phyloP scores from a whole-genome alignment of 148 eudicot species.

The Polygonum aviculare region DNA sequence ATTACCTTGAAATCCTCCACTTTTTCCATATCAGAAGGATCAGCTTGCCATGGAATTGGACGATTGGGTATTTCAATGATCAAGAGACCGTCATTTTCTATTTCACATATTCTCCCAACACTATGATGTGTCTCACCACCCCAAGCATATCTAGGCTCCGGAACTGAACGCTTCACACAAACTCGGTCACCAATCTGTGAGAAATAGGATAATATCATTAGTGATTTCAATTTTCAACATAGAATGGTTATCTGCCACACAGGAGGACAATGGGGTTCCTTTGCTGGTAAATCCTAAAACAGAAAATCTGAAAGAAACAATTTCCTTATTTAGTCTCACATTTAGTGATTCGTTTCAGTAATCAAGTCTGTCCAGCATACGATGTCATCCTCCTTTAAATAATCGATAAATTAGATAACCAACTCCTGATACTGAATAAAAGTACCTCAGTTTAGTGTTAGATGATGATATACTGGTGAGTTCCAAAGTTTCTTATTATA shows the following conservation, averaged over 20 bases:
- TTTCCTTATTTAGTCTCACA: too few species aligned
- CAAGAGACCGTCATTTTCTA: constrained; percentile 88
- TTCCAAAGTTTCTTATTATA: too few species aligned
- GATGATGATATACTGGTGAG: too few species aligned
- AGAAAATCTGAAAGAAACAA: too few species aligned
- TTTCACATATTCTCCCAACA: constrained; percentile 88
- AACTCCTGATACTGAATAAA: constrained; percentile 1
- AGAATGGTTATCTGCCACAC: background rate
- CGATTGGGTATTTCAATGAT: constrained; percentile 92
- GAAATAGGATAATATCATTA: constrained; percentile 3
- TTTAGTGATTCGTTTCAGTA: too few species aligned
- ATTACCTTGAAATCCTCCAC: constrained; percentile 92
- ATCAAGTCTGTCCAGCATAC: too few species aligned
- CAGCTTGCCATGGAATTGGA: constrained; percentile 98
- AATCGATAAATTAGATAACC: background rate
- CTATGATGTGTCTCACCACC: constrained; percentile 99
- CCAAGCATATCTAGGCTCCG: constrained; percentile 99
- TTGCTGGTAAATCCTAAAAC: background rate
- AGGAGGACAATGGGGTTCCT: background rate
- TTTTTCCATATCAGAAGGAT: constrained; percentile 99
- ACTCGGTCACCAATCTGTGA: constrained; percentile 83
- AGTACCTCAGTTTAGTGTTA: too few species aligned
- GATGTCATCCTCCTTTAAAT: too few species aligned
- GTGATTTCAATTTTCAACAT: constrained; percentile 4
- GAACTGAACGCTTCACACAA: constrained; percentile 91